phyloP scores from a whole-genome alignment of 176 grass and related monocot species.

The Eleusine indica region DNA sequence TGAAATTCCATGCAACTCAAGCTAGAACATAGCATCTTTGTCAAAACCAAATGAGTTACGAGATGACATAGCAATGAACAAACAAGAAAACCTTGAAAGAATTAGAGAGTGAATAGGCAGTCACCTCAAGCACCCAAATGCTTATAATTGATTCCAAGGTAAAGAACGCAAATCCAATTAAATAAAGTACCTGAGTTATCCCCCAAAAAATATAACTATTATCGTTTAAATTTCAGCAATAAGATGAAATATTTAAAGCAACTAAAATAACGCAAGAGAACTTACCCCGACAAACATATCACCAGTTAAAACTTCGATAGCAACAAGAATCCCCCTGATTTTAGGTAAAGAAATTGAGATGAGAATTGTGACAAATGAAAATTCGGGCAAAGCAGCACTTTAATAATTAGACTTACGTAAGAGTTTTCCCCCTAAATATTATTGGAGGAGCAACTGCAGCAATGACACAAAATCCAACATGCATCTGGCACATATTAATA shows the following conservation, averaged over 20 bases:
- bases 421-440: constrained; percentile 71
- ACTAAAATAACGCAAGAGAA: constrained; percentile 24
- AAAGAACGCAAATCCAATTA: constrained; percentile 82
- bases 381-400: neutral
- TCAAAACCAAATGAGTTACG: constrained; percentile 28
- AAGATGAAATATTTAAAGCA: neutral
- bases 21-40: neutral
- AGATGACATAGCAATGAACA: neutral
- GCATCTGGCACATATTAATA: constrained; percentile 52
- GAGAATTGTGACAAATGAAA: constrained; percentile 6
- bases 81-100: constrained; percentile 10
- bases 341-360: constrained; percentile 40
- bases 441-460: constrained; percentile 83
- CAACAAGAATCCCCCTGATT: constrained; percentile 77
- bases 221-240: constrained; percentile 24
- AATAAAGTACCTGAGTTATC: constrained; percentile 63
- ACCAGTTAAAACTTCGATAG: constrained; percentile 67
- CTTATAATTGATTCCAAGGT: constrained; percentile 76
- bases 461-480: constrained; percentile 77
- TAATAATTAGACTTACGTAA: constrained; percentile 62
- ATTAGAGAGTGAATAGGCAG: constrained; percentile 23
- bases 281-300: constrained; percentile 67
- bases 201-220: constrained; percentile 12
- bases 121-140: constrained; percentile 91
- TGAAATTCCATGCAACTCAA: neutral